Percentiles rank a stretch among this genome's conserved stretches.
Evolutionary conservation across 805 yeast genomes (phyloP).

Genomic region (Pichia rugopelliculosa): DNA sequence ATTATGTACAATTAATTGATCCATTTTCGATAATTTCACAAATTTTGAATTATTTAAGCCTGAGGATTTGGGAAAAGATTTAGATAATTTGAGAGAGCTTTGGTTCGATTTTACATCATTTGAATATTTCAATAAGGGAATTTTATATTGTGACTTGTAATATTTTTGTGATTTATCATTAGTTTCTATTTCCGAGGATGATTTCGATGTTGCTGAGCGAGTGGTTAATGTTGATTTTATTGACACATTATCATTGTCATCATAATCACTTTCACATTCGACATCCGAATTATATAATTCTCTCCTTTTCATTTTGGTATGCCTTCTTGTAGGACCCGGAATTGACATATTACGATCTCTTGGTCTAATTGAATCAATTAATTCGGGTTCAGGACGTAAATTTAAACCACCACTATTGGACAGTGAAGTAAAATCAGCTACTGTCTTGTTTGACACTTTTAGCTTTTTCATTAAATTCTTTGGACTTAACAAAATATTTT

Average conservation of each 20-base stretch:
- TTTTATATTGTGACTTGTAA: background rate
- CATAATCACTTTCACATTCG: background rate
- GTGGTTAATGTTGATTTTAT: background rate
- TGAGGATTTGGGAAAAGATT: background rate
- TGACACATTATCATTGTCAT: background rate
- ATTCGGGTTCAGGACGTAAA: slow-evolving; percentile 9
- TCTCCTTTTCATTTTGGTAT: background rate
- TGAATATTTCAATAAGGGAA: background rate
- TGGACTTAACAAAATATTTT: background rate
- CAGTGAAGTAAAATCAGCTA: background rate
- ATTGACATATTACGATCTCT: background rate
- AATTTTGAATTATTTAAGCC: background rate
- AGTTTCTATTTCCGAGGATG: background rate
- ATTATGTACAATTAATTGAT: background rate
- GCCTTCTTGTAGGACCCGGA: background rate
- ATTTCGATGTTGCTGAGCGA: background rate
- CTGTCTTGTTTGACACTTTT: background rate
- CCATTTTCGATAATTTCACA: background rate
- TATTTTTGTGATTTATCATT: background rate
- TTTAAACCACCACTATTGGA: background rate
- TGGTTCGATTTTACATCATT: background rate
- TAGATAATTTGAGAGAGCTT: too few species aligned
- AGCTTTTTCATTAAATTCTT: background rate
- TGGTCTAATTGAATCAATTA: background rate
- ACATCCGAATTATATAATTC: background rate